A percentile compares a stretch with the other conserved stretches of the same genome.
Conservation (phyloP, 2,329 filamentous ascomycete genomes). For the Emmonsia crescens region DNA sequence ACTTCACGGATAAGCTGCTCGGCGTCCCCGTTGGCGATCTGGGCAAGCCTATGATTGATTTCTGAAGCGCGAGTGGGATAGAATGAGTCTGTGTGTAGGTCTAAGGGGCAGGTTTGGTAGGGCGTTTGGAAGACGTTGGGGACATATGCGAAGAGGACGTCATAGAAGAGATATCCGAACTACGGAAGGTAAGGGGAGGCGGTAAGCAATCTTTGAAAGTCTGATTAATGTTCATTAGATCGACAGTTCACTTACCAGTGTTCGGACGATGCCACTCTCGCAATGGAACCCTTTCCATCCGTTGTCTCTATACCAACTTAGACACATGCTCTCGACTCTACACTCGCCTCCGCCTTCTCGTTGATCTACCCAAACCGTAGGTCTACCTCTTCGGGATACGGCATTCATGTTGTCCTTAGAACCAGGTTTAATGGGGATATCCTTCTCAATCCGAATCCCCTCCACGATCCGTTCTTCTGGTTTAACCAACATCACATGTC, state of each 20-base stretch:
- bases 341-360: conserved; percentile 60
- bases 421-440: conserved; percentile 21
- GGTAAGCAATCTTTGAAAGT: background rate
- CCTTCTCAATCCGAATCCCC: conserved; percentile 64
- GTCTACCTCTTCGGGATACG: conserved; percentile 28
- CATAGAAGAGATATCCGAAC: conserved; percentile 83
- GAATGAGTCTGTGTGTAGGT: conserved; percentile 87
- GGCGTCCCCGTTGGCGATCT: conserved; percentile 75
- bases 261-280: conserved; percentile 86
- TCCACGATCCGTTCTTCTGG: conserved; percentile 64
- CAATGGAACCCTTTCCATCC: conserved; percentile 94
- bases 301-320: conserved; percentile 68
- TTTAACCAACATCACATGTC: conserved; percentile 66
- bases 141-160: conserved; percentile 83
- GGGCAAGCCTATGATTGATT: conserved; percentile 75
- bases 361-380: conserved; percentile 81
- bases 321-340: conserved; percentile 86
- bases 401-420: conserved; percentile 8
- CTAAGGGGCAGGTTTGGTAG: conserved; percentile 87
- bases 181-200: conserved; percentile 7
- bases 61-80: conserved; percentile 76
- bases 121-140: conserved; percentile 96
- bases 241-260: conserved; percentile 41
- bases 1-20: conserved; percentile 55
- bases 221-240: too few species aligned